These are phyloP conservation scores for Ophiostoma himal-ulmi DNA, from an alignment of 2,329 filamentous ascomycete genomes.

Conservation along the genomic window DNA sequence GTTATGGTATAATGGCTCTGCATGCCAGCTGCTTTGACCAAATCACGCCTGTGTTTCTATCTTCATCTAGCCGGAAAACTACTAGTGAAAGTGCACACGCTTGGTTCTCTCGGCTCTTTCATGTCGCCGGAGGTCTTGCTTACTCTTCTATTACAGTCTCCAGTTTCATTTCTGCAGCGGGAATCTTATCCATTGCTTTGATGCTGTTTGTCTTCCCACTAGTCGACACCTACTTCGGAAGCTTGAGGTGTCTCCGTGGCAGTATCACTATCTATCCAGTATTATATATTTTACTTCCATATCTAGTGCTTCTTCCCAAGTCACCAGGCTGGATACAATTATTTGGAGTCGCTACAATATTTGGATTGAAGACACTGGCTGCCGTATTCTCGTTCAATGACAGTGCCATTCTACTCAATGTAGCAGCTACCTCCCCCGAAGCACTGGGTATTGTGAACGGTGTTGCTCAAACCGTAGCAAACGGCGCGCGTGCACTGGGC, in stretches of 20 bases:
- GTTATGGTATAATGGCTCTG: slow-evolving; percentile 10
- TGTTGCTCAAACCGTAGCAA: not conserved
- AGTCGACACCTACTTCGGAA: not conserved
- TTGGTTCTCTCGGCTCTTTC: not conserved
- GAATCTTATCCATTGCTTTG: not conserved
- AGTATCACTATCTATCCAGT: not conserved
- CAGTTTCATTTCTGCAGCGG: not conserved
- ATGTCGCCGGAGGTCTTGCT: not conserved
- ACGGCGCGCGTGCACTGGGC: not conserved
- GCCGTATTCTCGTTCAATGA: not conserved
- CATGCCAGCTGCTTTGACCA: slow-evolving; percentile 1
- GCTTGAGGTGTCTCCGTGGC: not conserved
- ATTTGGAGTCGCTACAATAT: not conserved
- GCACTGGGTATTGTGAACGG: not conserved
- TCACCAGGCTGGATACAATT: not conserved
- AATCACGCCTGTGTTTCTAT: not conserved
- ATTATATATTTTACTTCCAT: not conserved
- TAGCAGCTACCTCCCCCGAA: not conserved
- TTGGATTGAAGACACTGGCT: not conserved
- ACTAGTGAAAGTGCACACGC: not conserved
- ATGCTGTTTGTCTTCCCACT: not conserved
- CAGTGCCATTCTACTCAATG: not conserved
- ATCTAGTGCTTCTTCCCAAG: not conserved
- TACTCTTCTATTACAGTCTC: not conserved
- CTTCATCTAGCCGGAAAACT: not conserved